These are phyloP conservation scores for Gynochthodes officinalis DNA, from an alignment of 257 asterid genomes.

Conservation along the genomic window DNA sequence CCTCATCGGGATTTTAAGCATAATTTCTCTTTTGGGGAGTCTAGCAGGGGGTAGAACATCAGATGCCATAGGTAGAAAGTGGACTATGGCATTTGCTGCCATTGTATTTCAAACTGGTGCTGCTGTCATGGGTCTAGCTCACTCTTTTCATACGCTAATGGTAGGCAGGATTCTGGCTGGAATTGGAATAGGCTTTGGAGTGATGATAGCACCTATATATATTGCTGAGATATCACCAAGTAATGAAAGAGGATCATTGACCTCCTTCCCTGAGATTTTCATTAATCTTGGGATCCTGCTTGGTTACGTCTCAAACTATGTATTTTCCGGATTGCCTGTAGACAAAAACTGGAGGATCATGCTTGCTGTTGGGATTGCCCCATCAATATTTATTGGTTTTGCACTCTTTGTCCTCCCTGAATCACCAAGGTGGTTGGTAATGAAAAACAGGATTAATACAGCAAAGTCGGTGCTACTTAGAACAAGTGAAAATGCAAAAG, in stretches of 20 bases:
- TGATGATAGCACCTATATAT: slow-evolving; percentile 67
- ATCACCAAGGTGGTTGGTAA: slow-evolving; percentile 66
- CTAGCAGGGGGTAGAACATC: slow-evolving; percentile 60
- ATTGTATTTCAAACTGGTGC: slow-evolving; percentile 56
- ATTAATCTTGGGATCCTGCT: slow-evolving; percentile 56
- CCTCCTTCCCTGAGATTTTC: slow-evolving; percentile 67
- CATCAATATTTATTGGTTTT: slow-evolving; percentile 44
- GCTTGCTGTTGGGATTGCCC: slow-evolving; percentile 64
- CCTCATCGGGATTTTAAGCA: slow-evolving; percentile 56
- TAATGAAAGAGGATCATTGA: slow-evolving; percentile 46
- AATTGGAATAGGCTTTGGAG: slow-evolving; percentile 58
- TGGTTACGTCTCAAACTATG: slow-evolving; percentile 63
- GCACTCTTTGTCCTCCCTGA: slow-evolving; percentile 56
- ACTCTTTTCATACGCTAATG: slow-evolving; percentile 43
- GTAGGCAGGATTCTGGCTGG: slow-evolving; percentile 56
- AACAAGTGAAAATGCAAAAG: slow-evolving; percentile 37
- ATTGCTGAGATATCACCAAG: slow-evolving; percentile 67
- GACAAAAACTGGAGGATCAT: slow-evolving; percentile 63
- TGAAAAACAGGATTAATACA: slow-evolving; percentile 49
- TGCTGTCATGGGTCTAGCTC: slow-evolving; percentile 52
- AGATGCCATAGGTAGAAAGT: slow-evolving; percentile 64
- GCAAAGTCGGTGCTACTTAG: slow-evolving; percentile 48
- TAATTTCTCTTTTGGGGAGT: slow-evolving; percentile 57
- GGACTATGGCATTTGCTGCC: slow-evolving; percentile 68
- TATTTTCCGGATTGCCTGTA: slow-evolving; percentile 51